phyloP scores from a whole-genome alignment of 257 asterid genomes.

The Penstemon barbatus region DNA sequence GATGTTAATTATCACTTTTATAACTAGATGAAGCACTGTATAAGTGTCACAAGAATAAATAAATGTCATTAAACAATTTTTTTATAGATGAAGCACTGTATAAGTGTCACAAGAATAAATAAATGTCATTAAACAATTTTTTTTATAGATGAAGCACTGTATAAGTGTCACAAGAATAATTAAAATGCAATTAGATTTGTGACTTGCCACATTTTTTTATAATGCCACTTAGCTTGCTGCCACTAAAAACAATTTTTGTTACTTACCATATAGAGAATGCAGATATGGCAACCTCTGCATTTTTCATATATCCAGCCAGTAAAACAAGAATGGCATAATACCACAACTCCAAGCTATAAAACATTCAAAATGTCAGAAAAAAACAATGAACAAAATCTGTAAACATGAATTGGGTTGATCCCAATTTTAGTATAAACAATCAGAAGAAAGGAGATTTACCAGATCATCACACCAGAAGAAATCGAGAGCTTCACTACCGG shows the following conservation, averaged over 20 bases:
- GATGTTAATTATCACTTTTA: no score
- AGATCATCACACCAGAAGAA: slow-evolving; percentile 63
- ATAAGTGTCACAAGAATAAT: neutral
- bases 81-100: neutral
- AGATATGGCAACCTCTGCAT: slow-evolving; percentile 64
- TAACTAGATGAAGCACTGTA: neutral
- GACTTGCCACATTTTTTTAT: neutral
- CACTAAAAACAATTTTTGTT: neutral
- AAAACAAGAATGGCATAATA: slow-evolving; percentile 61
- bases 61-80: neutral
- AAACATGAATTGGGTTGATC: neutral
- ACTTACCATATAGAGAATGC: slow-evolving; percentile 68
- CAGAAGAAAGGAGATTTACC: slow-evolving; percentile 33
- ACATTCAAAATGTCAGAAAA: neutral
- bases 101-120: neutral
- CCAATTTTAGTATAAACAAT: neutral
- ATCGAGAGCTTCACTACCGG: slow-evolving; percentile 62
- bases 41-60: neutral
- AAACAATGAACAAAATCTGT: neutral
- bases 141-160: neutral
- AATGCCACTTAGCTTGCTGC: no score
- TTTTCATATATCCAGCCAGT: slow-evolving; percentile 66
- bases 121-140: neutral
- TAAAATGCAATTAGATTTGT: neutral
- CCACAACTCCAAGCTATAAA: slow-evolving; percentile 63